Evolutionary conservation across 805 yeast species (phyloP), one percentile per base, ranked within the genome.

Genomic region (Ogataea siamensis): DNA sequence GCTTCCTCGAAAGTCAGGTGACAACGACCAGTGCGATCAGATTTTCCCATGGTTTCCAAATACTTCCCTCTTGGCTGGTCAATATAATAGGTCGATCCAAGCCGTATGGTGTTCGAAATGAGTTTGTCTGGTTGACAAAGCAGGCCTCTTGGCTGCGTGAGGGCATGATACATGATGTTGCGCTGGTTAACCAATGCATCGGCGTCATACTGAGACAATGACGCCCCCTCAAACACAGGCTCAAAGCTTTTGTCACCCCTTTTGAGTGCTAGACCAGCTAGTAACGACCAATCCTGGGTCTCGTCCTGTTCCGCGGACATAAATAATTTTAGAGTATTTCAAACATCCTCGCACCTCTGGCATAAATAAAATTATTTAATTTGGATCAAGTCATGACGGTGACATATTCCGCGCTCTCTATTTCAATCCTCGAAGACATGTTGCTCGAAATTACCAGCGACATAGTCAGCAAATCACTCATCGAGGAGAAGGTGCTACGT

Each of bases 221-320:
- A 22, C 8, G 36, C 36, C 8, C 38, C 43, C 2, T 43, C 41
- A 3, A 43, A 16, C 5, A 61, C 34, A 0, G 94, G 95, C 43
- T 80, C 95, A 48, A 78, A 84, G 48, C 86, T 95, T 56, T 89
- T 89, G 40, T 79, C 88, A 2, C 96, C 95, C 43, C 91, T 65
- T 47, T 78, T 83, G 5, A 48, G 51, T 20, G 55, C 41, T 9
- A 63, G 30, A 34, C 53, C 54, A 4, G 61, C 53, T 32, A 68
- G 42, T 43, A 60, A 55, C 8, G 71, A 63, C 85, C 85, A 79
- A 45, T 78, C 82, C 44, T 71, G 78, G 5, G 62, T 50, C 28
- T 66, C 70, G 29, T 74, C 82, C 20, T 37, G 34, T 12, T 16
- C 31, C 31, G 17, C 8, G n/a, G 31, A 14, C 31, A 28, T 28